Evolutionary conservation across 148 eudicot species (phyloP), one percentile per base, ranked within the genome.

Genomic region (Rhododendron vialii): DNA sequence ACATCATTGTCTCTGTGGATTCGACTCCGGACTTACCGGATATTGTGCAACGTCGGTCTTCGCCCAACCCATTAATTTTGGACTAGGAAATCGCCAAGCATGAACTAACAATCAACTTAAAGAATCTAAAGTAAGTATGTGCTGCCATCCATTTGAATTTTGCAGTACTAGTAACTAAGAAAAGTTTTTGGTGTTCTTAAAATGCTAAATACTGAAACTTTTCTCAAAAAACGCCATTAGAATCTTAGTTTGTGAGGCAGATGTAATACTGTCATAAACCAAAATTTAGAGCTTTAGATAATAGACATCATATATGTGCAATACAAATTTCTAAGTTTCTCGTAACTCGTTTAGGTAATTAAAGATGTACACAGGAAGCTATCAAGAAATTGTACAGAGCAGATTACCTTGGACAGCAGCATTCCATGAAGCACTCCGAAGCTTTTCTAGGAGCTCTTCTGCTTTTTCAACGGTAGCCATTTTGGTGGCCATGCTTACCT

Each of bases 401-500:
- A 75, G 38, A 82, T 75, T 91, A 97, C 99, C 99, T 91, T 94
- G 93, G 78, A 94, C 93, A 59, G 99, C 98, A 88, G 98, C 93
- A 87, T 93, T 74, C 99, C 99, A 98, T 77, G 98, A 95, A 84
- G 99, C 98, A 89, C 85, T 87, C 76, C 99, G 94, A 86, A 98
- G 93, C 92, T 95, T 93, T 92, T 95, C 99, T 50, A 95, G 90
- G 80, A 98, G 98, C 88, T 95, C 96, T 91, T 91, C 93, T 87
- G 95, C 99, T 92, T 91, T 95, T 57, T 93, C 95, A 85, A 95
- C 94, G 78, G 96, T 98, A 47, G 99, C 99, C 99, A 98, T 95
- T 92, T 95, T 98, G 91, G 94, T 94, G 78, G 98, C 98, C 99
- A 98, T 95, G 89, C 99, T 98, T 83, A 98, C 98, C 99, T 98